phyloP scores from a whole-genome alignment of 2,329 filamentous ascomycete species.

The Penicillium sp. region DNA sequence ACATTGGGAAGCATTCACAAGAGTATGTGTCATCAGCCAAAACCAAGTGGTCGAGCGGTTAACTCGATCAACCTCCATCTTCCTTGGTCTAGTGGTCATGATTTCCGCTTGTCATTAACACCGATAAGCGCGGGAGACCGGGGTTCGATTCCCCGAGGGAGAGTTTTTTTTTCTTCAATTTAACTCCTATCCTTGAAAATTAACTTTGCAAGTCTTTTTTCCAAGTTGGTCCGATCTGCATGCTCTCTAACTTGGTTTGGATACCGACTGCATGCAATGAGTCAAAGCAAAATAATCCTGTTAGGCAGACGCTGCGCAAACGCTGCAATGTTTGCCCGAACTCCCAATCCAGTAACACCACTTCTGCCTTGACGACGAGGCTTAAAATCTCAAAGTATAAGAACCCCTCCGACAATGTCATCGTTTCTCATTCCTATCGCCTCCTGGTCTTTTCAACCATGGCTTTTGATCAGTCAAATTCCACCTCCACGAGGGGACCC shows the following conservation, averaged over 20 bases:
- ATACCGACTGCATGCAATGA: neutral
- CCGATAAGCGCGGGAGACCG: conserved; percentile 31
- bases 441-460: conserved; percentile 7
- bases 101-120: conserved; percentile 28
- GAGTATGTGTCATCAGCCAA: conserved; percentile 10
- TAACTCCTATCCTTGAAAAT: too few species aligned
- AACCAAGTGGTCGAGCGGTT: conserved; percentile 24
- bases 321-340: neutral
- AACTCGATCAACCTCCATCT: conserved; percentile 19
- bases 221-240: too few species aligned
- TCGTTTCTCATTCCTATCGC: too few species aligned
- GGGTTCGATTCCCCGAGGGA: conserved; percentile 34
- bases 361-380: conserved; percentile 3
- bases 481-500: conserved; percentile 8
- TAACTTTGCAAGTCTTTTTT: too few species aligned
- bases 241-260: too few species aligned
- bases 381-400: neutral
- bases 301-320: neutral
- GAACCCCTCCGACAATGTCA: too few species aligned
- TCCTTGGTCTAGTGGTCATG: conserved; percentile 29
- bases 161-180: conserved; percentile 23
- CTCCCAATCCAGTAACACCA: neutral
- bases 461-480: conserved; percentile 15
- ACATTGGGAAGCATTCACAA: too few species aligned
- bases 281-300: neutral